A percentile compares a stretch with the other conserved stretches of the same genome.
Evolutionary conservation across 805 yeast species (phyloP).

Genomic region (Candida ascalaphidarum): DNA sequence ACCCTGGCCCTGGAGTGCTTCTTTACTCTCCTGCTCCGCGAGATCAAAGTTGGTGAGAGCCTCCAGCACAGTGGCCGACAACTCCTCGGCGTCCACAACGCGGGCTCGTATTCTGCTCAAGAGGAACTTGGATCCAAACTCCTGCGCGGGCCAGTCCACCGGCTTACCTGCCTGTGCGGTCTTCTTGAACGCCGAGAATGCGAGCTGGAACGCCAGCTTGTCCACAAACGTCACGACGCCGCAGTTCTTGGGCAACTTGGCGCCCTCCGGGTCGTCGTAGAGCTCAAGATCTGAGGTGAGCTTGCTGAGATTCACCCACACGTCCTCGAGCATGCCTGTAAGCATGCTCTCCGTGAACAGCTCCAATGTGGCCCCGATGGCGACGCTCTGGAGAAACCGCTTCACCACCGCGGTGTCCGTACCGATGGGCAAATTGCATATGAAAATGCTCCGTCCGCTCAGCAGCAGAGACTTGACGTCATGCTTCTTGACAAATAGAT

Average conservation of each 20-base stretch:
- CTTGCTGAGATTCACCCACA: constrained; percentile 40
- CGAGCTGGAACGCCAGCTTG: constrained; percentile 54
- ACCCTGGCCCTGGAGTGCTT: constrained; percentile 45
- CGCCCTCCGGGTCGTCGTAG: constrained; percentile 9
- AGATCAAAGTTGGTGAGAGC: constrained; percentile 61
- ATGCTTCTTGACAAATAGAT: constrained; percentile 61
- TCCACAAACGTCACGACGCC: constrained; percentile 72
- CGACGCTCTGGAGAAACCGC: constrained; percentile 47
- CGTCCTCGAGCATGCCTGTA: constrained; percentile 36
- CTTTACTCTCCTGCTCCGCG: constrained; percentile 56
- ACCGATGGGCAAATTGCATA: constrained; percentile 67
- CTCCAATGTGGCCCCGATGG: constrained; percentile 61
- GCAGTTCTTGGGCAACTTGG: constrained; percentile 57
- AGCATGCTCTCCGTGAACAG: constrained; percentile 23
- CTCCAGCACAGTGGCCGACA: constrained; percentile 50
- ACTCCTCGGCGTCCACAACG: constrained; percentile 39
- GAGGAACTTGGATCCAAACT: constrained; percentile 36
- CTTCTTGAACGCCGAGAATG: constrained; percentile 55
- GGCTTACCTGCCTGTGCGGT: constrained; percentile 16
- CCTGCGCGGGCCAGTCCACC: constrained; percentile 30
- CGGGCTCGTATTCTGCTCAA: constrained; percentile 22
- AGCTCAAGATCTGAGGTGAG: constrained; percentile 51
- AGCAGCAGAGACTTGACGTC: constrained; percentile 20
- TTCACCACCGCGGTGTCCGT: constrained; percentile 46
- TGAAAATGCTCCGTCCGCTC: constrained; percentile 49